phyloP scores from a whole-genome alignment of 352 stramenopile genomes.

The Phytophthora syringae region DNA sequence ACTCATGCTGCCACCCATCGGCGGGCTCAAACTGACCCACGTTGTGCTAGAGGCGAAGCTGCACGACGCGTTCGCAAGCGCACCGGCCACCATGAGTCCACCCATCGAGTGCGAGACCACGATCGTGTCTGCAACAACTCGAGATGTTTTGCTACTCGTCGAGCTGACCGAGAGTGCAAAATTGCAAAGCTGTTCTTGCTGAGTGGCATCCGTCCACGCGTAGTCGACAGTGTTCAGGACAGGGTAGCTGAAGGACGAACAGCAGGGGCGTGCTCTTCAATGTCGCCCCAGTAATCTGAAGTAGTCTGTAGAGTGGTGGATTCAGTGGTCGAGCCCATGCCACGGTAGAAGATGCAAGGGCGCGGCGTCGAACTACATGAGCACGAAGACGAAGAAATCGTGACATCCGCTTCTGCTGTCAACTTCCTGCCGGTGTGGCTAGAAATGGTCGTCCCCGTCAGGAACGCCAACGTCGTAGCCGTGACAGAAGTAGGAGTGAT shows the following conservation, averaged over 20 bases:
- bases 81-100: constrained; percentile 32
- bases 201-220: constrained; percentile 23
- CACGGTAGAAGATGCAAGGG: constrained; percentile 43
- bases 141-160: constrained; percentile 12
- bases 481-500: constrained; percentile 11
- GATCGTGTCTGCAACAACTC: constrained; percentile 33
- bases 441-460: constrained; percentile 10
- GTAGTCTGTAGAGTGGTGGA: constrained; percentile 18
- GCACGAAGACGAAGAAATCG: constrained; percentile 26
- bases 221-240: constrained; percentile 31
- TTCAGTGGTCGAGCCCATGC: constrained; percentile 14
- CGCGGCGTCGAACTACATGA: constrained; percentile 16
- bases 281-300: constrained; percentile 30
- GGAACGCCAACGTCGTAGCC: constrained; percentile 16
- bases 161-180: constrained; percentile 22
- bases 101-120: constrained; percentile 45
- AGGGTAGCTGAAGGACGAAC: constrained; percentile 30
- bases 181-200: constrained; percentile 38
- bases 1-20: constrained; percentile 42
- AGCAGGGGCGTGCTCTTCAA: constrained; percentile 35
- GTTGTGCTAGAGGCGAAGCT: constrained; percentile 29
- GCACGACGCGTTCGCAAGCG: constrained; percentile 42
- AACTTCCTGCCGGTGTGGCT: constrained; percentile 5
- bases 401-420: constrained; percentile 1
- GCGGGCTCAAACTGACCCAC: constrained; percentile 41